phyloP scores from a whole-genome alignment of 1,284 basidiomycete genomes.

The Rhodotorula glutinis region DNA sequence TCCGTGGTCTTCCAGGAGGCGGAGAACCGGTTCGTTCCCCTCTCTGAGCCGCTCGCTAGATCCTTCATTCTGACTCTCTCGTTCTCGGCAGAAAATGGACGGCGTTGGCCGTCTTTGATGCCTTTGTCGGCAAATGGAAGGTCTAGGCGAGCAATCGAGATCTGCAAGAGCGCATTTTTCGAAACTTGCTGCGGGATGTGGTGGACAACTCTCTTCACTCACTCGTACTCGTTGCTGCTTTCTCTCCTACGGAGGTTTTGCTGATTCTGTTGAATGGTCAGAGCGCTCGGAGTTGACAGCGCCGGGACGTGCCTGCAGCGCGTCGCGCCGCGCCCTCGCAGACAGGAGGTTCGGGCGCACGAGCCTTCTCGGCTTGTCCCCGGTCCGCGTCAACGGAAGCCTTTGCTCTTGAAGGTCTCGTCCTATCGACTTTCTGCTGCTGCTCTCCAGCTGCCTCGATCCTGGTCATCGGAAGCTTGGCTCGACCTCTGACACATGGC shows the following conservation, averaged over 20 bases:
- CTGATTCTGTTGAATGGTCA: too few species aligned
- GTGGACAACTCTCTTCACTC: too few species aligned
- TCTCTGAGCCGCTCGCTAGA: conserved; percentile 51
- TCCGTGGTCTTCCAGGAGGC: conserved; percentile 54
- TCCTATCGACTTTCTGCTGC: too few species aligned
- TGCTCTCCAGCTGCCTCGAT: too few species aligned
- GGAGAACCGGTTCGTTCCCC: conserved; percentile 39
- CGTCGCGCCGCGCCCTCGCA: neutral
- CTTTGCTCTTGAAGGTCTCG: too few species aligned
- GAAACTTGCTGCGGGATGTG: too few species aligned
- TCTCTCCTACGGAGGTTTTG: too few species aligned
- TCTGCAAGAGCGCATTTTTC: too few species aligned
- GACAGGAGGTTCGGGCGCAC: neutral
- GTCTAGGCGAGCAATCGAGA: conserved; percentile 8
- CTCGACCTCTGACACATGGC: too few species aligned
- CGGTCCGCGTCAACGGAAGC: neutral
- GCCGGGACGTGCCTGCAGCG: neutral
- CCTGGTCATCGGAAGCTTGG: too few species aligned
- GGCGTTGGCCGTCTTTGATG: conserved; percentile 78
- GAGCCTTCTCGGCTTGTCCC: neutral
- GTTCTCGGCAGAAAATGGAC: conserved; percentile 78
- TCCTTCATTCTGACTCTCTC: conserved; percentile 59
- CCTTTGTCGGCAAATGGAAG: conserved; percentile 42
- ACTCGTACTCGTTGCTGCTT: too few species aligned
- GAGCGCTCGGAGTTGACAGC: neutral